Percentiles rank a stretch among this genome's conserved stretches.
Conservation (phyloP, 1,284 basidiomycete genomes). For the Leucoagaricus sp. region DNA sequence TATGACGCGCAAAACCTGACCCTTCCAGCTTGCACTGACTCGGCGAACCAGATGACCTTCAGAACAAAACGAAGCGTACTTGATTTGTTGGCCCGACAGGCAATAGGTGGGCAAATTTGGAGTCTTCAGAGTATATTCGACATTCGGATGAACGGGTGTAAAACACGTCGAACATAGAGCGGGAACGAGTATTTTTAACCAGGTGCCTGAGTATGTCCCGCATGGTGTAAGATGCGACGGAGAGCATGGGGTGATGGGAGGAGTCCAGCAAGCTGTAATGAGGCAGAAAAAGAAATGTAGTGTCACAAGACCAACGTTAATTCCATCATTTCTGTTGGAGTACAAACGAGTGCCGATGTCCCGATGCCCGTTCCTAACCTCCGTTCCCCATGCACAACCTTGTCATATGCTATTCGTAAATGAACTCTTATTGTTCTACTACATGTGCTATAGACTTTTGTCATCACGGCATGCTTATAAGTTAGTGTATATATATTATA, state of each 20-base stretch:
- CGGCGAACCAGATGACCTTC: neutral
- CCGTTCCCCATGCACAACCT: too few species aligned
- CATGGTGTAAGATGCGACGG: slow-evolving; percentile 4
- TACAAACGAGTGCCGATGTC: too few species aligned
- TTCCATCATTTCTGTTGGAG: neutral
- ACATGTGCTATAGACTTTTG: too few species aligned
- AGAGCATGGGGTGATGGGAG: neutral
- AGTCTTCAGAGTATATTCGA: neutral
- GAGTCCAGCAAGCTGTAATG: neutral
- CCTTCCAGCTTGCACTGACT: neutral
- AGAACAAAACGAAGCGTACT: neutral
- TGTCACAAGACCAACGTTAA: neutral
- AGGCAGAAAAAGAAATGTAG: neutral
- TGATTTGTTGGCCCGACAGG: neutral
- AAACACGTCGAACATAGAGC: too few species aligned
- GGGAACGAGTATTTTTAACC: too few species aligned
- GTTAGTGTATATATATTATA: too few species aligned
- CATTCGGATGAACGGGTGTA: neutral
- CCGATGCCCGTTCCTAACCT: too few species aligned
- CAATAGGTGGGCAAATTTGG: neutral
- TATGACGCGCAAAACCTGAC: neutral
- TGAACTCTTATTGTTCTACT: too few species aligned
- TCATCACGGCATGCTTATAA: too few species aligned
- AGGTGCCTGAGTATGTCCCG: neutral
- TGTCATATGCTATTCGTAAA: too few species aligned